A percentile compares a stretch with the other conserved stretches of the same genome.
These are phyloP conservation scores for Zopfia rhizophila DNA, from an alignment of 2,329 filamentous ascomycete genomes.

Conservation along the genomic window DNA sequence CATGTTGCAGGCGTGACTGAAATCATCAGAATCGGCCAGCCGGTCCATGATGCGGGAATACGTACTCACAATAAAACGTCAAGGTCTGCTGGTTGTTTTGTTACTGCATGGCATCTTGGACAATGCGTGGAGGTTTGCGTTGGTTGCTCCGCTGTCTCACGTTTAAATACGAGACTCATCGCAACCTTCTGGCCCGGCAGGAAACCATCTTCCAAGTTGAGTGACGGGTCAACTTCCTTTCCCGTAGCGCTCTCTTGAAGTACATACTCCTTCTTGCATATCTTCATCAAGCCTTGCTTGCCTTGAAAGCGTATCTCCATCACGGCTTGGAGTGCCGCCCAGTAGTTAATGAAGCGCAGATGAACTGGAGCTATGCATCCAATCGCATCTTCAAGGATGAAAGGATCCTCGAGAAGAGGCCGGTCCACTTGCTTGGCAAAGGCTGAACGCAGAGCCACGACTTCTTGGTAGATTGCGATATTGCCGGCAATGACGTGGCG, in stretches of 20 bases:
- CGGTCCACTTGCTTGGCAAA: slow-evolving; percentile 6
- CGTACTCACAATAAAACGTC: no score
- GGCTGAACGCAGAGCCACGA: slow-evolving; percentile 15
- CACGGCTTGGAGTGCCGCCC: slow-evolving; percentile 13
- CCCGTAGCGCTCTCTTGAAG: slow-evolving; percentile 2
- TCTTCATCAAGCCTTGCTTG: background rate
- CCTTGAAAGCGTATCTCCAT: slow-evolving; percentile 9
- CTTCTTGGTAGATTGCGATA: slow-evolving; percentile 16
- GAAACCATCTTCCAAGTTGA: slow-evolving; percentile 14
- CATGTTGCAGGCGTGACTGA: background rate
- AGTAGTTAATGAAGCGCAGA: slow-evolving; percentile 10
- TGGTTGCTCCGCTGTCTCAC: no score
- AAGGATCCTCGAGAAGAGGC: slow-evolving; percentile 4
- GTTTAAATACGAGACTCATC: slow-evolving; percentile 25
- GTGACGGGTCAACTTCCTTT: background rate
- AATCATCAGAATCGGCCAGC: background rate
- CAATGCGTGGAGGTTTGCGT: no score
- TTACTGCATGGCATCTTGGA: no score
- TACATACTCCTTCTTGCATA: background rate
- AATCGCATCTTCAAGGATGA: slow-evolving; percentile 15
- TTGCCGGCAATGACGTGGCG: slow-evolving; percentile 9
- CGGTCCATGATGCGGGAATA: background rate
- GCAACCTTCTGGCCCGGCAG: slow-evolving; percentile 25
- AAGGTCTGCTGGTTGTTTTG: no score
- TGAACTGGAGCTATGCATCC: slow-evolving; percentile 12